Evolutionary conservation across 2,329 filamentous ascomycete genomes (phyloP).

Genomic region (Diaporthe humulicola): DNA sequence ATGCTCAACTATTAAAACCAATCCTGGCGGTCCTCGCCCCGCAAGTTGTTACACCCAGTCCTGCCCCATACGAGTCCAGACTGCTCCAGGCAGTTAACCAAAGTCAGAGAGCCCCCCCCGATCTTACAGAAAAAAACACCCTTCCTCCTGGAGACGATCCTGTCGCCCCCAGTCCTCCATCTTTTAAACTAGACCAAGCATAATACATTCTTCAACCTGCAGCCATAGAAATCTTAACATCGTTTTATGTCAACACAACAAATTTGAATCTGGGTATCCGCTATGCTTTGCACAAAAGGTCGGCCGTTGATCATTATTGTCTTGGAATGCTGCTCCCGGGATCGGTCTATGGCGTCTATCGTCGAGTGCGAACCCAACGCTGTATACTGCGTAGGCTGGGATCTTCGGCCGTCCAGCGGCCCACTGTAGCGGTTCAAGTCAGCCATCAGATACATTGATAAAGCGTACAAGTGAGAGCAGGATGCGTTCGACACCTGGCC

Average conservation of each 20-base stretch:
- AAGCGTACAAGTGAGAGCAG: background rate
- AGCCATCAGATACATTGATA: background rate
- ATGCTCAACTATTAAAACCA: background rate
- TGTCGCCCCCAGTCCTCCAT: background rate
- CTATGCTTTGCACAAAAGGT: slow-evolving; percentile 30
- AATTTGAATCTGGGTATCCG: slow-evolving; percentile 28
- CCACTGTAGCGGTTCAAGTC: slow-evolving; percentile 49
- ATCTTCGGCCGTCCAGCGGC: slow-evolving; percentile 74
- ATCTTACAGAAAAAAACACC: slow-evolving; percentile 19
- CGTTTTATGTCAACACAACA: slow-evolving; percentile 7
- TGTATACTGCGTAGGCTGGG: slow-evolving; percentile 69
- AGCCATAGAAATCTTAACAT: slow-evolving; percentile 24
- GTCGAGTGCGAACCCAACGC: slow-evolving; percentile 68
- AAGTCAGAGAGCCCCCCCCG: background rate
- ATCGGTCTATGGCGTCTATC: slow-evolving; percentile 31
- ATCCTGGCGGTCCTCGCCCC: slow-evolving; percentile 6
- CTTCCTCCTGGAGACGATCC: background rate
- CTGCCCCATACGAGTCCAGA: background rate
- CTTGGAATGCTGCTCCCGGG: slow-evolving; percentile 7
- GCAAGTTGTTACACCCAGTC: slow-evolving; percentile 9
- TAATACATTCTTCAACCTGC: slow-evolving; percentile 6
- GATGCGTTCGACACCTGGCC: background rate
- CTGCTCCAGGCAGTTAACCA: slow-evolving; percentile 31
- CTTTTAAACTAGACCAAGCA: slow-evolving; percentile 21
- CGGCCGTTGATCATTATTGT: slow-evolving; percentile 32